Base-by-base conservation (phyloP, 768 basidiomycete species). In the Mycena pura region DNA sequence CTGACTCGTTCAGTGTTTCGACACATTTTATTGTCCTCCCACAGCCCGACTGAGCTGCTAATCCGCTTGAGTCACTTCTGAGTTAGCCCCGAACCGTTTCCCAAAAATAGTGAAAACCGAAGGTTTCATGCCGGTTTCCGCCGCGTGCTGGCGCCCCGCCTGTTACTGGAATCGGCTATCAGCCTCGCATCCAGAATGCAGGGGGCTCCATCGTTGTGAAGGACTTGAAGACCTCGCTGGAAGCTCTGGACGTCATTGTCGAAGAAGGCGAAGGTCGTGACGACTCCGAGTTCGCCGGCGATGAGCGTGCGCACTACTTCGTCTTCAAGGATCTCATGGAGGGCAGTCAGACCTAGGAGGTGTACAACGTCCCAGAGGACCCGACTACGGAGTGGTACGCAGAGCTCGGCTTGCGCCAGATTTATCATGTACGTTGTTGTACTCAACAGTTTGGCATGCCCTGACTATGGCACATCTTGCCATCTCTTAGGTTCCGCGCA, bases 201-300 rank as follows among this genome's bases (percentile, higher is more conserved):
- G 56, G 60, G 6, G 46, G 48, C 21, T 41, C 63, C 14, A 34
- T 59, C 1, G 44, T 39, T 15, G 63, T 72, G 24, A 65, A 51
- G 11, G 64, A 69, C 43, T 51, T 68, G n/a, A 34, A 52, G 3
- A 66, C 44, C 17, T 68, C 71, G 17, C 27, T 61, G 11, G 24
- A 46, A 8, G 71, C 71, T 6, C 36, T 72, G 27, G 44, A 64
- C 10, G 59, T 55, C 6, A 71, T 71, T 47, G 64, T 70, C 39
- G 61, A 70, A 22, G 68, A 72, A 59, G 71, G 71, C 10, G 71
- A 72, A 54, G 71, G 71, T 10, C 60, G 55, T 19, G 49, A 53
- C 13, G 55, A 55, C n/a, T n/a, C n/a, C 22, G 48, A 45, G 44
- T 45, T 45, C 44, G 44, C n/a, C n/a, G 44, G 60, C 22, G 69